Percentiles rank a stretch among this genome's conserved stretches.
Evolutionary conservation across 1,284 basidiomycete species (phyloP).

Genomic region (Cutaneotrichosporon sp.): DNA sequence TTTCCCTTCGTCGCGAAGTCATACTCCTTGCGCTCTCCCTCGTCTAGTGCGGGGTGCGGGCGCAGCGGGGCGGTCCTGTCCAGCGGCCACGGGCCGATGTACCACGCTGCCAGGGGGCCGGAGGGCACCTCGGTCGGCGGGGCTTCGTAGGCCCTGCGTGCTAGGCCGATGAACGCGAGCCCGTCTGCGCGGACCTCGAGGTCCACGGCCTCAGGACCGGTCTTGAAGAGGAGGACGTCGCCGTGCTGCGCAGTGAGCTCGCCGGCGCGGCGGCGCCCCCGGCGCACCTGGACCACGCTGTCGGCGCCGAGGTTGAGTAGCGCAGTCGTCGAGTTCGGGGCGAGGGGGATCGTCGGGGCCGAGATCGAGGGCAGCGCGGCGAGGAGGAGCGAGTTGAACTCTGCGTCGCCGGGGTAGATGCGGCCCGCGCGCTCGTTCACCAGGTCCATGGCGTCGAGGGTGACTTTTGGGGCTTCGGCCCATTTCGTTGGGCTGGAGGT

Average conservation of each 20-base stretch:
- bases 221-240: slow-evolving; percentile 38
- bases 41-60: neutral
- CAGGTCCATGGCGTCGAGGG: slow-evolving; percentile 31
- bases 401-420: slow-evolving; percentile 34
- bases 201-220: slow-evolving; percentile 35
- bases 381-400: slow-evolving; percentile 45
- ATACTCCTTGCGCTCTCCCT: neutral
- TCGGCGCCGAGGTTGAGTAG: slow-evolving; percentile 41
- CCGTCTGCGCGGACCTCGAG: slow-evolving; percentile 35
- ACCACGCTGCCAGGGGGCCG: slow-evolving; percentile 12
- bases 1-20: neutral
- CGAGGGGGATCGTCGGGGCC: slow-evolving; percentile 15
- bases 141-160: neutral
- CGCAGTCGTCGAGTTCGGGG: slow-evolving; percentile 20
- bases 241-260: slow-evolving; percentile 43
- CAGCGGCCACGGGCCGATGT: slow-evolving; percentile 18
- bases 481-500: slow-evolving; percentile 25
- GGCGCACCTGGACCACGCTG: slow-evolving; percentile 13
- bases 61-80: slow-evolving; percentile 15
- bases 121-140: neutral
- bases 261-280: slow-evolving; percentile 20
- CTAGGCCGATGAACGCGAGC: slow-evolving; percentile 42
- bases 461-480: slow-evolving; percentile 22
- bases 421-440: slow-evolving; percentile 40
- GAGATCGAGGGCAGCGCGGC: slow-evolving; percentile 33